These are phyloP conservation scores for Trichoderma sp. DNA, from an alignment of 2,329 filamentous ascomycete species.

Conservation along the genomic window DNA sequence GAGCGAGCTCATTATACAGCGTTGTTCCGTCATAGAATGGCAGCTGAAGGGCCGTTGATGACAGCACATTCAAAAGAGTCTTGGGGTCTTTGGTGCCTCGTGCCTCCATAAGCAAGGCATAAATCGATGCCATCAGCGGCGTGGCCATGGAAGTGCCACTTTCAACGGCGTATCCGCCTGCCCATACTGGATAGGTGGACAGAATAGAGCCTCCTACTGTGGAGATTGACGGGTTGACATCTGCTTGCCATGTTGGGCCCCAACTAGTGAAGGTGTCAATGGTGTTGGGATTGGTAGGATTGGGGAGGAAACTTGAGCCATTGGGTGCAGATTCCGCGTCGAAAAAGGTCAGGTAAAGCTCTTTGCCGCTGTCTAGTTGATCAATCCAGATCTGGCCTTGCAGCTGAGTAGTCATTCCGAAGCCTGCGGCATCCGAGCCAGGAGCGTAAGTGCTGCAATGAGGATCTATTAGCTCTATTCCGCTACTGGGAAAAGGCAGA, in stretches of 20 bases:
- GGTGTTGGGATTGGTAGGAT: slow-evolving; percentile 52
- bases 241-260: slow-evolving; percentile 62
- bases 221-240: slow-evolving; percentile 57
- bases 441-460: neutral
- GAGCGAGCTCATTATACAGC: slow-evolving; percentile 47
- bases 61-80: slow-evolving; percentile 51
- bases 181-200: slow-evolving; percentile 53
- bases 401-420: slow-evolving; percentile 38
- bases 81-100: slow-evolving; percentile 54
- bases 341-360: neutral
- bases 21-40: slow-evolving; percentile 48
- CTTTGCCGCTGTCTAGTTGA: neutral
- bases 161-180: slow-evolving; percentile 53
- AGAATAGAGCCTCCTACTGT: slow-evolving; percentile 59
- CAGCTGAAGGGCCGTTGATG: slow-evolving; percentile 51
- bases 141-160: slow-evolving; percentile 64
- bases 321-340: neutral
- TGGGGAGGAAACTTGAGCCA: slow-evolving; percentile 30
- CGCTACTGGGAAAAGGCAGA: neutral
- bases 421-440: slow-evolving; percentile 26
- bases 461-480: neutral
- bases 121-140: slow-evolving; percentile 56
- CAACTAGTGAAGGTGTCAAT: slow-evolving; percentile 57
- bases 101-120: slow-evolving; percentile 56
- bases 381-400: slow-evolving; percentile 28